A percentile compares a stretch with the other conserved stretches of the same genome.
Evolutionary conservation across 129 eudicot species (phyloP).

Genomic region (Flaveria robusta): DNA sequence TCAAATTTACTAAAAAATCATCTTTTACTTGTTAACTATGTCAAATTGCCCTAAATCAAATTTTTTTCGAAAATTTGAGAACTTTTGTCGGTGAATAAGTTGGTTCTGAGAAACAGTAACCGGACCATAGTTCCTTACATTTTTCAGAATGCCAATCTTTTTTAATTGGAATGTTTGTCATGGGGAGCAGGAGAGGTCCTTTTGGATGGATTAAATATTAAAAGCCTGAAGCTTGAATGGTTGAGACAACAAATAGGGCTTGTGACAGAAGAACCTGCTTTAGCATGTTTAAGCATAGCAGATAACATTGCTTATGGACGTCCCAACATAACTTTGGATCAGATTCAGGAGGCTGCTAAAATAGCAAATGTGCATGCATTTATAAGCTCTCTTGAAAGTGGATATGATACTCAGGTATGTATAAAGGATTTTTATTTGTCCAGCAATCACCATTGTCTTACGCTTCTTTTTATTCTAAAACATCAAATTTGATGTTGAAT

Average conservation of each 20-base stretch:
- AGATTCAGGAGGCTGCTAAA: conserved; percentile 66
- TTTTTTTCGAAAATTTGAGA: background rate
- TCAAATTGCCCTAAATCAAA: background rate
- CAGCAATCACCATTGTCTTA: background rate
- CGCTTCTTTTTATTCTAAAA: background rate
- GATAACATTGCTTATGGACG: conserved; percentile 68
- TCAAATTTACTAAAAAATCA: background rate
- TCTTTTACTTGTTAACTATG: background rate
- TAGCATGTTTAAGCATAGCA: conserved; percentile 49
- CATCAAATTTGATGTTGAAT: conserved; percentile 3
- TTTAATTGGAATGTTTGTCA: background rate
- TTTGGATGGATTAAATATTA: conserved; percentile 58
- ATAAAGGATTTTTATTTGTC: background rate
- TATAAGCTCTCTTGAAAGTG: conserved; percentile 53
- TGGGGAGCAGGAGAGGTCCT: conserved; percentile 55
- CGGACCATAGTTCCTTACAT: background rate
- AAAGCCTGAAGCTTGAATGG: conserved; percentile 56
- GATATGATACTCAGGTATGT: conserved; percentile 59
- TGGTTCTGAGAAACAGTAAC: background rate
- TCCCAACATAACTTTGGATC: conserved; percentile 39
- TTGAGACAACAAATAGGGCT: conserved; percentile 63
- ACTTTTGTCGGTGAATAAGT: background rate
- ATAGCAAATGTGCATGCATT: conserved; percentile 53
- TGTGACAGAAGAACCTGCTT: conserved; percentile 60
- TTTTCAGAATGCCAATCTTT: background rate